A percentile compares a stretch with the other conserved stretches of the same genome.
phyloP scores from a whole-genome alignment of 306 rosid species.

The Rosa rugosa region DNA sequence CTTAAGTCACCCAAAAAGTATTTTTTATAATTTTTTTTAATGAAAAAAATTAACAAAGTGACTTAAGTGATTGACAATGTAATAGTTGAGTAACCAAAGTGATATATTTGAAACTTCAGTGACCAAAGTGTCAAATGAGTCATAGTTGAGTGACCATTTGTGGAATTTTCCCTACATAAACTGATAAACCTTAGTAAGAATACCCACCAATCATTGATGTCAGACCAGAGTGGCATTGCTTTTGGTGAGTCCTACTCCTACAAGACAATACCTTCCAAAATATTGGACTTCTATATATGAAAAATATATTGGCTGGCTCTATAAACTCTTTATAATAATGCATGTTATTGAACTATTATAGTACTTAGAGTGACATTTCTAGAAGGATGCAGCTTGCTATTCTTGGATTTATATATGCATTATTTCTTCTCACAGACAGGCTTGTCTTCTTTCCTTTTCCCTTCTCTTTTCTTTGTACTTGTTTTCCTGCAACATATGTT shows the following conservation, averaged over 20 bases:
- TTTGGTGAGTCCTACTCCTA: neutral
- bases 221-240: slow-evolving; percentile 16
- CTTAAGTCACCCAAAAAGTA: too few relatives aligned
- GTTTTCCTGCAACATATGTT: neutral
- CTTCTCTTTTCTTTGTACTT: neutral
- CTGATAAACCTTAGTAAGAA: neutral
- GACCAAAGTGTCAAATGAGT: too few relatives aligned
- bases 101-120: too few relatives aligned
- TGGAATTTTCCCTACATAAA: too few relatives aligned
- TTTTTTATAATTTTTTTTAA: too few relatives aligned
- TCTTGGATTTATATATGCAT: neutral
- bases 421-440: neutral
- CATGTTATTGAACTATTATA: neutral
- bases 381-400: neutral
- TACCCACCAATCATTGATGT: slow-evolving; percentile 40
- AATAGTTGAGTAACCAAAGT: too few relatives aligned
- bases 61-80: too few relatives aligned
- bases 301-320: neutral
- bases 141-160: too few relatives aligned
- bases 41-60: too few relatives aligned
- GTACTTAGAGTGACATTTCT: neutral
- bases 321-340: neutral
- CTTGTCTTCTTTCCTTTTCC: neutral
- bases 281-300: neutral
- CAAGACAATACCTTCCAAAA: neutral